These are phyloP conservation scores for Vaccinium darrowii DNA, from an alignment of 148 eudicot species.

Conservation along the genomic window DNA sequence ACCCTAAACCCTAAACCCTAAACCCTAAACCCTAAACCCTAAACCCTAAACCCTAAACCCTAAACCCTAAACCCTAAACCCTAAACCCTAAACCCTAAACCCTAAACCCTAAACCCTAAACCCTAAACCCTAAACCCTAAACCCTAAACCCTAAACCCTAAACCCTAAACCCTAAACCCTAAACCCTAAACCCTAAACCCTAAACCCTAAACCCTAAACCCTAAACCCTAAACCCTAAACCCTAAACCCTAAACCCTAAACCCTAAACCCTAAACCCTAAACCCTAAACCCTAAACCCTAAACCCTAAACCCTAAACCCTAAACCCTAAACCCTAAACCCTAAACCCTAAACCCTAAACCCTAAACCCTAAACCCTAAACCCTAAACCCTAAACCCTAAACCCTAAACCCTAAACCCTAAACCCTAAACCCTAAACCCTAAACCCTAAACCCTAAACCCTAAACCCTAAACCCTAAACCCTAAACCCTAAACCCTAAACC, in stretches of 20 bases:
- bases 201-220: constrained; percentile 4
- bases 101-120: too few relatives aligned
- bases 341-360: neutral
- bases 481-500: constrained; percentile 6
- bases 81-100: too few relatives aligned
- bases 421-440: neutral
- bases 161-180: too few relatives aligned
- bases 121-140: too few relatives aligned
- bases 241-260: neutral
- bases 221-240: neutral
- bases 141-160: too few relatives aligned
- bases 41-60: too few relatives aligned
- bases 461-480: neutral
- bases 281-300: neutral
- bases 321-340: neutral
- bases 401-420: neutral
- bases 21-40: too few relatives aligned
- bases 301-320: neutral
- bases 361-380: neutral
- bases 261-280: constrained; percentile 3
- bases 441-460: constrained; percentile 1
- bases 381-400: neutral
- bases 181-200: neutral
- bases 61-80: too few relatives aligned
- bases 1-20: too few relatives aligned